phyloP scores from a whole-genome alignment of 2,329 filamentous ascomycete genomes.

The Diaporthe sp. region DNA sequence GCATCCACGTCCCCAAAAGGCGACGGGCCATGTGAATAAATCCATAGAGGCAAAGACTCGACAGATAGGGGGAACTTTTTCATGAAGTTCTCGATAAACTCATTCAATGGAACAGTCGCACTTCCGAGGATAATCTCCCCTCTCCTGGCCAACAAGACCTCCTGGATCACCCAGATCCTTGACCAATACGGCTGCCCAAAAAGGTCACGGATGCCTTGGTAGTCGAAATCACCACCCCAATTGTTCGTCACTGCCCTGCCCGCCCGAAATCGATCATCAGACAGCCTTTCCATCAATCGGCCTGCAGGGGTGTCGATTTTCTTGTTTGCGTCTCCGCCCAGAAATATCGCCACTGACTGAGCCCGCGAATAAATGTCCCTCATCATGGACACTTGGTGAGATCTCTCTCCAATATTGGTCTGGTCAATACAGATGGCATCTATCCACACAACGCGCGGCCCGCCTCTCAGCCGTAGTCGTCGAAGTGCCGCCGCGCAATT shows the following conservation, averaged over 20 bases:
- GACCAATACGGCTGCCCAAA: background rate
- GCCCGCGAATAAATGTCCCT: background rate
- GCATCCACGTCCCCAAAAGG: background rate
- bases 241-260: background rate
- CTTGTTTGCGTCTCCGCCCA: background rate
- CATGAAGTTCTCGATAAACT: background rate
- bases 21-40: background rate
- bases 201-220: background rate
- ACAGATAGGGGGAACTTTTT: background rate
- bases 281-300: background rate
- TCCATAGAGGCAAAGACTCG: background rate
- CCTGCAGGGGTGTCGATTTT: background rate
- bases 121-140: background rate
- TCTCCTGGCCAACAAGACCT: background rate
- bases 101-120: background rate
- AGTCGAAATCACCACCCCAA: background rate
- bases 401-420: background rate
- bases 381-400: constrained; percentile 7
- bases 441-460: background rate
- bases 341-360: background rate
- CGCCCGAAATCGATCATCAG: background rate
- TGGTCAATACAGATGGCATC: constrained; percentile 9
- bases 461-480: background rate
- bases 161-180: background rate
- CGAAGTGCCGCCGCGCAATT: constrained; percentile 8